Base-by-base conservation (phyloP, 176 grass and related monocot genomes). In the Oryza punctata region DNA sequence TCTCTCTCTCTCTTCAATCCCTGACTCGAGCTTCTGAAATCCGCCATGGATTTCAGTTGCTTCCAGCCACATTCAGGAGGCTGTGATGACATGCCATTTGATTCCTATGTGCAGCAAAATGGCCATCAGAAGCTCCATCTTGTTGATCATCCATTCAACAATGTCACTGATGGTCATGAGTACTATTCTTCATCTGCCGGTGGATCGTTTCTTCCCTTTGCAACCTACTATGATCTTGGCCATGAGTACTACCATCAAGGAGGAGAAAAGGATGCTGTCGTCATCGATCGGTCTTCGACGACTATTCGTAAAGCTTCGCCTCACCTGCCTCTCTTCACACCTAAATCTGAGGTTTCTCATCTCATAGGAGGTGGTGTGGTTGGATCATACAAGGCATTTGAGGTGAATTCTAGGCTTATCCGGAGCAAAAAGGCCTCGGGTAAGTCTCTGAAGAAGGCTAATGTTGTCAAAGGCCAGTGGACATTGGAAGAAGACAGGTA, bases 401-500 rank as follows among this genome's bases (percentile, higher is more conserved):
- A 67, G 32, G 80, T 80, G 83, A 86, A 25, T 29, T 10, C 19
- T 72, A 87, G 73, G 76, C 75, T 73, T 43, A 63, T 69, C 11
- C 44, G 78, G 28, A 83, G 76, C 33, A 90, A 83, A 50, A 90
- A 76, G 41, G 43, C 75, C 3, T 75, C 84, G 12, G 24, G 78
- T n/a, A 85, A 45, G 73, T 18, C 65, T 21, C 9, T 80, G 38
- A 99, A 96, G 78, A 94, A 90, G 66, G 35, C 67, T 61, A 92
- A 90, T 27, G 82, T 92, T 81, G 91, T 95, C 26, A 99, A 99
- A 86, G 96, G 96, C 25, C 96, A 99, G 75, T 99, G 93, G 93
- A 99, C 93, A 35, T 77, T 79, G 19, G 91, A 87, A 52, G 93
- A 96, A 81, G 93, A 96, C 78, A 96, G 96, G 96, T 89, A 88